Base-by-base conservation (phyloP, 2,329 filamentous ascomycete genomes). In the Alternaria infectoria region DNA sequence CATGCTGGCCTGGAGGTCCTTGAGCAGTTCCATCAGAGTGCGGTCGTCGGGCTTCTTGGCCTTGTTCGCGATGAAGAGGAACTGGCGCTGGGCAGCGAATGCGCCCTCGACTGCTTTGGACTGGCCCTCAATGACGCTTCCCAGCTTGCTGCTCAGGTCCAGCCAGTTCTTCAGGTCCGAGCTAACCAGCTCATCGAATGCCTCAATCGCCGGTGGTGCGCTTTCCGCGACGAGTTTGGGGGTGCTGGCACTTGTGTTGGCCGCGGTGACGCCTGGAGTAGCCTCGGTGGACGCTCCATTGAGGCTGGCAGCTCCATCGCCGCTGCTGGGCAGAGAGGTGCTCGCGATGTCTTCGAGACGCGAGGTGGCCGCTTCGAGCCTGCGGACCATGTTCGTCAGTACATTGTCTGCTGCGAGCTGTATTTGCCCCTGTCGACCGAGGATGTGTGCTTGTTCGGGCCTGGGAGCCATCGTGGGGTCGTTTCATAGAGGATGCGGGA, bases 361-460 rank as follows among this genome's bases (percentile, higher is more conserved):
- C 68, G 93, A 96, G 56, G 96, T 99, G 43, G 96, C 96, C 80
- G 96, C 96, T 86, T 99, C 96, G 73, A 99, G 91, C 83, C 96
- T 99, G 79, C 70, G 69, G 60, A 84, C 77, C 68, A 81, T 70
- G 57, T 63, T 77, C 62, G 81, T 89, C 80, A 88, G 87, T 75
- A 79, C 70, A 65, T 77, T 81, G 74, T 81, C 69, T 50, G 26
- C 30, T 60, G 67, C 67, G 52, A 71, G 55, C 49, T 67, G 72
- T 23, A 69, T 59, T 32, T 62, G 66, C 12, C 62, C 61, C 68
- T 69, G 25, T 65, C 65, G 56, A 59, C 62, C 54, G 59, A 66
- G 66, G 32, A 71, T 62, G 47, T 65, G 52, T 62, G 54, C 54
- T 57, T 64, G 54, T 55, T 55, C 36, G 56, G 63, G 46, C 49